These are phyloP conservation scores for Amanita brunnescens DNA, from an alignment of 768 basidiomycete species.

Conservation along the genomic window DNA sequence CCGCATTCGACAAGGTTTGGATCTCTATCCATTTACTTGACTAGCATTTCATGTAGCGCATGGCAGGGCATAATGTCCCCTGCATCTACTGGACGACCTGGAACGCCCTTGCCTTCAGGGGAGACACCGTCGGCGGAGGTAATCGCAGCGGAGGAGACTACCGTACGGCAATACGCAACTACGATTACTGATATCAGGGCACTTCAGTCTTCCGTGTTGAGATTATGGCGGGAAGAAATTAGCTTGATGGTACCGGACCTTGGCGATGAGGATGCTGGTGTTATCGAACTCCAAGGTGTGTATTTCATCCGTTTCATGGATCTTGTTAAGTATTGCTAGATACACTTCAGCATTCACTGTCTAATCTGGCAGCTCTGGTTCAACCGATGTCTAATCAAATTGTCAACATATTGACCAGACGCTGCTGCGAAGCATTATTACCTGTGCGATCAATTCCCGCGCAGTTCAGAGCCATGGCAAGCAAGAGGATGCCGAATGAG, in stretches of 20 bases:
- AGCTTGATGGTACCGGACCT: slow-evolving; percentile 48
- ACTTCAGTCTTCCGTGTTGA: slow-evolving; percentile 42
- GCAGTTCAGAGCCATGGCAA: slow-evolving; percentile 82
- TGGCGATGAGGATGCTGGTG: slow-evolving; percentile 21
- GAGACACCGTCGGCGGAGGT: slow-evolving; percentile 49
- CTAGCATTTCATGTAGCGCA: too few relatives aligned
- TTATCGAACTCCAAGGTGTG: slow-evolving; percentile 43
- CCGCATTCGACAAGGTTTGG: background rate
- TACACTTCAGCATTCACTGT: slow-evolving; percentile 46
- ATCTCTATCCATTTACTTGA: background rate
- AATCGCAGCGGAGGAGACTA: slow-evolving; percentile 51
- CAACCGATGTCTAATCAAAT: slow-evolving; percentile 56
- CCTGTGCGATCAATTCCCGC: slow-evolving; percentile 84
- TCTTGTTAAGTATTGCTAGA: slow-evolving; percentile 25
- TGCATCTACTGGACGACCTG: slow-evolving; percentile 31
- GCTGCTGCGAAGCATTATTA: slow-evolving; percentile 80
- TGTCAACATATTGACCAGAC: slow-evolving; percentile 57
- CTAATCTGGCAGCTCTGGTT: slow-evolving; percentile 40
- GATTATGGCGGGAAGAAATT: slow-evolving; percentile 66
- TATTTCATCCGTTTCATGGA: background rate
- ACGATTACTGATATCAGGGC: slow-evolving; percentile 59
- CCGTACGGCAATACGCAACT: slow-evolving; percentile 57
- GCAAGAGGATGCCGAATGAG: slow-evolving; percentile 60
- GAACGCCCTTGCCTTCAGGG: slow-evolving; percentile 40
- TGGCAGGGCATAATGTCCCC: slow-evolving; percentile 11